These are phyloP conservation scores for Phymatotrichopsis omnivora DNA, from an alignment of 2,329 filamentous ascomycete genomes.

Conservation along the genomic window DNA sequence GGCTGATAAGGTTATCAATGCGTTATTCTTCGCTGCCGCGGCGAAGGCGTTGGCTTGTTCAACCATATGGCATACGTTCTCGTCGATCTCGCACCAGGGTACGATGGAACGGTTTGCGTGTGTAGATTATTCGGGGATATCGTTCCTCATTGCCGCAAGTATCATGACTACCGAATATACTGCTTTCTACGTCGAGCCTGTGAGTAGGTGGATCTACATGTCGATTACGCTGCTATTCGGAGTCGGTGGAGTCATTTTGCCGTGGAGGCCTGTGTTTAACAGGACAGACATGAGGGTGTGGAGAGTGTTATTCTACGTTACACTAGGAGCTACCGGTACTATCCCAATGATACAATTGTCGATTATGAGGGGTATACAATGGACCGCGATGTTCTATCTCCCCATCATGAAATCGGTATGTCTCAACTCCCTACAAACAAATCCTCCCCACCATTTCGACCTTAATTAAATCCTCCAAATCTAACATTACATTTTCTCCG, in stretches of 20 bases:
- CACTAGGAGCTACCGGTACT: slow-evolving; percentile 78
- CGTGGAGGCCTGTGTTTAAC: slow-evolving; percentile 96
- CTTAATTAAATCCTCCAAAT: too few relatives aligned
- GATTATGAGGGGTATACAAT: slow-evolving; percentile 63
- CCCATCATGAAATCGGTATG: slow-evolving; percentile 70
- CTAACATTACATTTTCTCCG: too few relatives aligned
- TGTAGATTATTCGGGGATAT: slow-evolving; percentile 97
- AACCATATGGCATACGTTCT: slow-evolving; percentile 98
- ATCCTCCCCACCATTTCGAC: too few relatives aligned
- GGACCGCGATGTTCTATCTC: slow-evolving; percentile 82
- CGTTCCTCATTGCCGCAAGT: slow-evolving; percentile 82
- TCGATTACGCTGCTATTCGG: slow-evolving; percentile 68
- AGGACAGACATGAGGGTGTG: slow-evolving; percentile 84
- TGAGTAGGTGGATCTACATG: slow-evolving; percentile 81
- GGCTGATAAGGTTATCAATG: slow-evolving; percentile 80
- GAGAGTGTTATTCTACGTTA: slow-evolving; percentile 82
- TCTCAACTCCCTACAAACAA: background rate
- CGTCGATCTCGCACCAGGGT: slow-evolving; percentile 79
- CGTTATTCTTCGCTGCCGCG: slow-evolving; percentile 90
- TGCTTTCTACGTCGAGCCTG: slow-evolving; percentile 93
- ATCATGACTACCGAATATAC: slow-evolving; percentile 99
- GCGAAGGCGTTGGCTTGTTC: slow-evolving; percentile 92
- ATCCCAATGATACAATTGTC: slow-evolving; percentile 78
- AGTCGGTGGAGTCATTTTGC: slow-evolving; percentile 76
- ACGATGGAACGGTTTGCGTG: slow-evolving; percentile 93